These are phyloP conservation scores for Kodamaea anthophila DNA, from an alignment of 1,139 yeast genomes.

Conservation along the genomic window DNA sequence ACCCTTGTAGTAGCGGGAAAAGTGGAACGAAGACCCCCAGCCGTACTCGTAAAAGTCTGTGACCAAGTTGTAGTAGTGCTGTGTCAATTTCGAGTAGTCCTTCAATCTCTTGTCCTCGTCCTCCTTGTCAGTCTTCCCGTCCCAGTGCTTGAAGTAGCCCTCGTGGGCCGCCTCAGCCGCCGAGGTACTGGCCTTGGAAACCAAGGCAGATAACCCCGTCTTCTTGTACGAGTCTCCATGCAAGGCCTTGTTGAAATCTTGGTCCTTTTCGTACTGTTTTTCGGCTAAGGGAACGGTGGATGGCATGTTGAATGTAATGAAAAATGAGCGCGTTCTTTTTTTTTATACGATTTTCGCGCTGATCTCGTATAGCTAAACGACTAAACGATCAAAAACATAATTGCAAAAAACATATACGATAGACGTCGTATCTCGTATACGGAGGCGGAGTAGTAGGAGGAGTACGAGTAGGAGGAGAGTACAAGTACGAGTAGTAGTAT, in stretches of 20 bases:
- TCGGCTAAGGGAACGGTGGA: constrained; percentile 16
- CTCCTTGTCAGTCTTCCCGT: constrained; percentile 71
- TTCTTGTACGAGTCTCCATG: constrained; percentile 72
- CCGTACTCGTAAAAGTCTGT: constrained; percentile 97
- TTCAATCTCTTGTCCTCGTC: constrained; percentile 72
- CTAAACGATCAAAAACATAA: no score
- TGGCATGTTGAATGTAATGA: constrained; percentile 9
- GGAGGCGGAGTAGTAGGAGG: no score
- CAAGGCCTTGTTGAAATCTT: constrained; percentile 73
- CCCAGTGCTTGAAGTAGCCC: constrained; percentile 97
- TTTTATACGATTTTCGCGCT: constrained; percentile 1
- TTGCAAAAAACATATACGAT: no score
- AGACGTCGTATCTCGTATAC: no score
- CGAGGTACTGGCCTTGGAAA: constrained; percentile 53
- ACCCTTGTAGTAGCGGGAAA: constrained; percentile 87
- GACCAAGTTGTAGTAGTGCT: constrained; percentile 92
- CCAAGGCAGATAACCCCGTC: constrained; percentile 70
- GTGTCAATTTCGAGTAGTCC: constrained; percentile 86
- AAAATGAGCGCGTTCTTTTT: not conserved
- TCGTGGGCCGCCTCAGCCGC: constrained; percentile 82
- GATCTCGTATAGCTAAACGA: constrained; percentile 2
- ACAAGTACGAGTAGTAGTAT: no score
- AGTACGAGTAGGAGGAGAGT: no score
- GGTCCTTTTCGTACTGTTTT: constrained; percentile 44
- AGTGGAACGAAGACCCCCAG: constrained; percentile 99